Conservation (phyloP, 495 filamentous ascomycete species). For the Pseudotulostoma volvatum region DNA sequence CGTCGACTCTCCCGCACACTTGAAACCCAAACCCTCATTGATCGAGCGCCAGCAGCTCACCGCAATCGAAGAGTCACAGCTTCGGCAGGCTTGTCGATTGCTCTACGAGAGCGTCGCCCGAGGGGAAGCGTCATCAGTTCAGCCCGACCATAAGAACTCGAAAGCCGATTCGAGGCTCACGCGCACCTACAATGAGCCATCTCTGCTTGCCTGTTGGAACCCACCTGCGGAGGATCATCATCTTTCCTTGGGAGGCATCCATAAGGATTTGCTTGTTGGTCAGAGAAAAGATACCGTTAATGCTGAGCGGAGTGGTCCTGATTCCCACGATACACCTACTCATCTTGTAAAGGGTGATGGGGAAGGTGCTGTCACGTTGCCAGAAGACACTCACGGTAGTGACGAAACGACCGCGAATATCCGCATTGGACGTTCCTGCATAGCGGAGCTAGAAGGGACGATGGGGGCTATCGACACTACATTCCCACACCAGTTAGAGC, state of each 20-base stretch:
- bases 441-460: too few relatives aligned
- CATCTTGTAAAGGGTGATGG: too few relatives aligned
- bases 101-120: background rate
- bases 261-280: background rate
- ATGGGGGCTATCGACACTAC: too few relatives aligned
- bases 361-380: background rate
- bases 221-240: background rate
- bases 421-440: slow-evolving; percentile 3
- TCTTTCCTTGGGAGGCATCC: background rate
- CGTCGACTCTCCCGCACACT: background rate
- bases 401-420: background rate
- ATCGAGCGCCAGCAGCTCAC: background rate
- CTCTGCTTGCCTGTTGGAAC: background rate
- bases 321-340: slow-evolving; percentile 1
- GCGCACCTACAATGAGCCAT: background rate
- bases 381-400: slow-evolving; percentile 1
- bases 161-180: background rate
- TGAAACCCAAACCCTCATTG: background rate
- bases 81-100: background rate
- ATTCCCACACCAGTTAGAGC: slow-evolving; percentile 2
- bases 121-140: background rate
- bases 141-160: background rate
- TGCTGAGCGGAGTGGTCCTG: slow-evolving; percentile 8
- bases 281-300: slow-evolving; percentile 10
- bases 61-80: background rate